phyloP scores from a whole-genome alignment of 1,284 basidiomycete species.

The Trametes pubescens region DNA sequence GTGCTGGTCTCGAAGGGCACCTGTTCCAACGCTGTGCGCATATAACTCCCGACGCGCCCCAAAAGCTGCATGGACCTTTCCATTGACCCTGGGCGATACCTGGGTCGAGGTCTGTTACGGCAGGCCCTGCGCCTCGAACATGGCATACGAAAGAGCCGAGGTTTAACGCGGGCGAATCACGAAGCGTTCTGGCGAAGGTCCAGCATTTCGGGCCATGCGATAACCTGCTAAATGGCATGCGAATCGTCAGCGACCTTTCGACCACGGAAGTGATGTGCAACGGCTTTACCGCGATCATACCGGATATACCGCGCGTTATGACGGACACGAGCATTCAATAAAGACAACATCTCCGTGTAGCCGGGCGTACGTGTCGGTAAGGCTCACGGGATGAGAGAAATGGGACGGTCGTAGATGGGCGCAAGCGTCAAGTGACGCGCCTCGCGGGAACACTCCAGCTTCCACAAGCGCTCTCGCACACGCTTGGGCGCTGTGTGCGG shows the following conservation, averaged over 20 bases:
- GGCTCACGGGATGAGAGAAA: constrained; percentile 1
- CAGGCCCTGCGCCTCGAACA: background rate
- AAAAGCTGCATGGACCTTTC: constrained; percentile 1
- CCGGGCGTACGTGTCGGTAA: background rate
- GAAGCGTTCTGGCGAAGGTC: background rate
- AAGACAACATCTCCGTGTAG: background rate
- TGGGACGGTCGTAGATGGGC: background rate
- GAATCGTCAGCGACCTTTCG: constrained; percentile 1
- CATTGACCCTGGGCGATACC: background rate
- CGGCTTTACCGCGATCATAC: background rate
- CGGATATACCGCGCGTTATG: no score
- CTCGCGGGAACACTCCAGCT: background rate
- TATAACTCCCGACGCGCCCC: background rate
- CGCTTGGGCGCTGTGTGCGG: background rate
- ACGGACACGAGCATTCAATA: background rate
- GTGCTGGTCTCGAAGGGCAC: background rate
- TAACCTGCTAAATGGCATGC: background rate
- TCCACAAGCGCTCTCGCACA: background rate
- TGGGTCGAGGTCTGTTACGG: background rate
- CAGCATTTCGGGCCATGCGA: background rate
- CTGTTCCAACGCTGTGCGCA: background rate
- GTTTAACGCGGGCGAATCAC: background rate
- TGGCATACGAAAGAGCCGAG: background rate
- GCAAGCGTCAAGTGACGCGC: background rate
- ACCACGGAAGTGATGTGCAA: background rate